Evolutionary conservation across 805 yeast genomes (phyloP), one percentile per base, ranked within the genome.

Genomic region (Yamadazyma scolyti): DNA sequence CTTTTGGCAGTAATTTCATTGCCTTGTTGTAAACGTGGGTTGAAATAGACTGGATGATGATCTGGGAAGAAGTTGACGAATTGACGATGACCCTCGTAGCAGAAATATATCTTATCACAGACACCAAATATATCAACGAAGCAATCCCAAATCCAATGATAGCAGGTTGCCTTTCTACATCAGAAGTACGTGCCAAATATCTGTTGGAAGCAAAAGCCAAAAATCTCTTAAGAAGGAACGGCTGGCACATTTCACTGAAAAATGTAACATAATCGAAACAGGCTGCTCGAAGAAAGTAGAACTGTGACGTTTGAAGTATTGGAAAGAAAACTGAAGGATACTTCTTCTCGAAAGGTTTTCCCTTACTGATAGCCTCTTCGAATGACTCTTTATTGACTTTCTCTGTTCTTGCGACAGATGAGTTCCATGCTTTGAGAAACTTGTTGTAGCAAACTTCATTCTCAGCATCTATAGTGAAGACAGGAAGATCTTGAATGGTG

Each of bases 1-100:
- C 74, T 50, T 83, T 90, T 43, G 75, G 78, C 2, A 89, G 81
- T 37, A 84, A 59, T 9, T 68, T 73, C 39, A 84, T 53, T 0
- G 90, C 67, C 50, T 84, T 84, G 42, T 76, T 65, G 53, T 84
- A 84, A 30, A 84, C 71, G n/a, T 53, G 43, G 8, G 55, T 34
- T 5, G 52, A 38, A 28, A 58, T 39, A 2, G 53, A 40, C 9
- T 55, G 33, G 23, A 42, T 43, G 10, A 48, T 39, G 4, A 42
- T 30, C 25, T 28, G 39, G 3, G 44, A 38, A 12, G 52, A 28
- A 4, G 36, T 32, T 27, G 36, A 42, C 22, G 31, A 31, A 23
- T 34, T 25, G 20, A 44, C 25, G 20, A 34, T 44, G 14, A 42
- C 28, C 33, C 51, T 51, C 34, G 49, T 56, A 33, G 52, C 44